Conservation (phyloP, 208 protist species). For the Leishmania lainsoni region DNA sequence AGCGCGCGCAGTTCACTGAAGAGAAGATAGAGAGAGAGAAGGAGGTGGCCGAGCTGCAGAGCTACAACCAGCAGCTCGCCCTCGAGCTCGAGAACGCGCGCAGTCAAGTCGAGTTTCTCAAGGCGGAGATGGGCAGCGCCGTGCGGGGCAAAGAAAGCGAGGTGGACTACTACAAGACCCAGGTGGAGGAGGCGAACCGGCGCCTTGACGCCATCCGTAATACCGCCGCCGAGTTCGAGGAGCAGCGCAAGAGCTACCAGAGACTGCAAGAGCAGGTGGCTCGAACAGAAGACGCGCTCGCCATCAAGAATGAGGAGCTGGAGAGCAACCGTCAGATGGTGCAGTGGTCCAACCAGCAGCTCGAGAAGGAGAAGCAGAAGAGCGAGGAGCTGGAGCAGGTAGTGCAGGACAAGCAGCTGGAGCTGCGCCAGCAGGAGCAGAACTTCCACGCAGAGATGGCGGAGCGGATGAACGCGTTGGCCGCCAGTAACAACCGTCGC, state of each 20-base stretch:
- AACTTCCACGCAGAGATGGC: constrained; percentile 63
- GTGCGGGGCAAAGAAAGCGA: constrained; percentile 78
- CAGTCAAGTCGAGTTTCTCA: constrained; percentile 50
- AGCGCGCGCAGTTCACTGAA: constrained; percentile 76
- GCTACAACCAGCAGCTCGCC: constrained; percentile 83
- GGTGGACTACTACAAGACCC: constrained; percentile 70
- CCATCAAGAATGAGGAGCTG: constrained; percentile 73
- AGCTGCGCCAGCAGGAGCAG: constrained; percentile 81
- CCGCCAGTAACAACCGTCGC: constrained; percentile 81
- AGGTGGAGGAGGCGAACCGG: constrained; percentile 54
- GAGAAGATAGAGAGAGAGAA: constrained; percentile 70
- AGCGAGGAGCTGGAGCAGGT: constrained; percentile 75
- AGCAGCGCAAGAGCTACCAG: constrained; percentile 80
- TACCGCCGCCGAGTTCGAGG: constrained; percentile 67
- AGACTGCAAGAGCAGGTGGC: constrained; percentile 82
- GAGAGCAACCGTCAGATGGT: constrained; percentile 89
- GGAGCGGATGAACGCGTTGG: constrained; percentile 82
- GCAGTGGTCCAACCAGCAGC: constrained; percentile 85
- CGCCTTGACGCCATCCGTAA: constrained; percentile 72
- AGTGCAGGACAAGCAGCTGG: constrained; percentile 75
- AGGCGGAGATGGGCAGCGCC: constrained; percentile 61
- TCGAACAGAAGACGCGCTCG: constrained; percentile 70
- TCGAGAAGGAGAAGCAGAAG: constrained; percentile 89
- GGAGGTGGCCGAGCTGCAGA: constrained; percentile 68
- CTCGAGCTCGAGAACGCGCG: constrained; percentile 83